A percentile compares a stretch with the other conserved stretches of the same genome.
Conservation (phyloP, 1,284 basidiomycete species). For the Sanguinoderma infundibulare region DNA sequence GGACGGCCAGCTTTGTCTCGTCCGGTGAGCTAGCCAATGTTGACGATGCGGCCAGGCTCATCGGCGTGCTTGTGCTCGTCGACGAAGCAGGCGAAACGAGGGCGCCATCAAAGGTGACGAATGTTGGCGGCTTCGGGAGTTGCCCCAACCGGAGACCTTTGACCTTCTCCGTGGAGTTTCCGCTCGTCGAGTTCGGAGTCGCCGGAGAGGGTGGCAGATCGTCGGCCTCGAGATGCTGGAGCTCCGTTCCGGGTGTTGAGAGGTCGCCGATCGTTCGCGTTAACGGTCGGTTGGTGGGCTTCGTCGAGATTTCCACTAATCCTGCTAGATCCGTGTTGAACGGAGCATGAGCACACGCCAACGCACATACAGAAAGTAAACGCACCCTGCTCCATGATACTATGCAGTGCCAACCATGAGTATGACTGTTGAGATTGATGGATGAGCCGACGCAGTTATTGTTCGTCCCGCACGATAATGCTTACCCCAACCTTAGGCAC, state of each 20-base stretch:
- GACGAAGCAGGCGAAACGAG: slow-evolving; percentile 25
- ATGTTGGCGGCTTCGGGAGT: slow-evolving; percentile 29
- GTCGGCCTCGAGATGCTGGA: slow-evolving; percentile 22
- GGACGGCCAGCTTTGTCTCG: slow-evolving; percentile 56
- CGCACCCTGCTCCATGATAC: slow-evolving; percentile 73
- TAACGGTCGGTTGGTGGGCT: slow-evolving; percentile 45
- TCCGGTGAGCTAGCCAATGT: slow-evolving; percentile 29
- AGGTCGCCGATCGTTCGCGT: slow-evolving; percentile 52
- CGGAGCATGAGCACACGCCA: background rate
- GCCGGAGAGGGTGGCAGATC: slow-evolving; percentile 16
- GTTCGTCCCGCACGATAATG: slow-evolving; percentile 4
- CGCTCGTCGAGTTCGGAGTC: slow-evolving; percentile 10
- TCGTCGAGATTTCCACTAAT: slow-evolving; percentile 60
- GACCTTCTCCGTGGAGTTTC: slow-evolving; percentile 24
- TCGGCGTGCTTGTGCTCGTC: slow-evolving; percentile 10
- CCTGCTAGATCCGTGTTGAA: slow-evolving; percentile 46
- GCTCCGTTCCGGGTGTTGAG: slow-evolving; percentile 48
- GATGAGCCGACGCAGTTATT: slow-evolving; percentile 14
- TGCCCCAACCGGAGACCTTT: slow-evolving; percentile 23
- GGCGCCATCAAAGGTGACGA: slow-evolving; percentile 26
- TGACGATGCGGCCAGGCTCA: slow-evolving; percentile 15
- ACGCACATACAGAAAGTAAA: background rate
- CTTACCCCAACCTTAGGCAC: slow-evolving; percentile 5
- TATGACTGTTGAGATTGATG: slow-evolving; percentile 26
- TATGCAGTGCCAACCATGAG: slow-evolving; percentile 58